Base-by-base conservation (phyloP, 192 early-diverging fungal genomes). In the Backusella circina region DNA sequence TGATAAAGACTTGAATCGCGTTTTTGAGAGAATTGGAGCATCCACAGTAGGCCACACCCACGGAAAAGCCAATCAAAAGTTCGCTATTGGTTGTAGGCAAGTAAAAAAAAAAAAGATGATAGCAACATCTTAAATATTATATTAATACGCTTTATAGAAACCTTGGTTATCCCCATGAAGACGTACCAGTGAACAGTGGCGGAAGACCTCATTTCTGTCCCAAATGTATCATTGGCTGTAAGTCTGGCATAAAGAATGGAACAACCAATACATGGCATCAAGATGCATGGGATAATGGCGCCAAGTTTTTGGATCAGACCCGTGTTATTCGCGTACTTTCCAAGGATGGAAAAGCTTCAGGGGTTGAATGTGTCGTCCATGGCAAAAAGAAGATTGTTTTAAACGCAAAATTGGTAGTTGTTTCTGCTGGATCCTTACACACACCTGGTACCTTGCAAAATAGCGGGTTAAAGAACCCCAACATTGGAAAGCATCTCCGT, bases 151-250 rank as follows among this genome's bases (percentile, higher is more conserved):
- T 54, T 32, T 37, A 69, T 51, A 81, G 78, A 66, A 83, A 83
- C 57, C 85, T 93, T 23, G 94, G 94, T 36, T 88, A 87, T 65
- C 83, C 83, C 2, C 26, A 57, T 67, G 85, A 77, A 32, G 68
- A 76, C 12, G 87, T 95, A 67, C 89, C 92, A 26, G 92, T 94
- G 83, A 94, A 94, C 79, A 87, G 87, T 16, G 88, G 78, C 3
- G 67, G 76, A 6, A 67, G 75, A 5, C 44, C 76, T 12, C 91
- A 94, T 77, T 65, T 81, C 36, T 93, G 91, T 70, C 88, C 86
- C 3, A 90, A 79, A 74, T 94, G 93, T 50, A 79, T 75, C 16
- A 84, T 89, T 32, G 94, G 94, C 28, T 95, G 94, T 71, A 73
- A 78, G 37, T 87, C 88, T 51, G 91, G 90, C 7, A 84, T 90